phyloP scores from a whole-genome alignment of 331 rosid species.

The Quercus phellos region DNA sequence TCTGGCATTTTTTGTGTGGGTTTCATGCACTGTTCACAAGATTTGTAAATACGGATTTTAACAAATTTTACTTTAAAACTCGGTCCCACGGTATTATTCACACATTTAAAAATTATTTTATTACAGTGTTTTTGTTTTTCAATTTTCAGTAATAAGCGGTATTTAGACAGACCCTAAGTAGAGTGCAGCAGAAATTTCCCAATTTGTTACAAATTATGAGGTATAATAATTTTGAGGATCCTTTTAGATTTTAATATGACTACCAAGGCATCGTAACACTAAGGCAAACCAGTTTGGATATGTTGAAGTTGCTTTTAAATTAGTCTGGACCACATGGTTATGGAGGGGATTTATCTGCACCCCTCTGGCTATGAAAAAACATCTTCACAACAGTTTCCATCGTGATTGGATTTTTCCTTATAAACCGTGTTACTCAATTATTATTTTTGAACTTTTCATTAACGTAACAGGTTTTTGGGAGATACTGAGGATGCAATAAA shows the following conservation, averaged over 20 bases:
- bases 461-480: slow-evolving; percentile 60
- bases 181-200: too few species aligned
- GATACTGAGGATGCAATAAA: slow-evolving; percentile 62
- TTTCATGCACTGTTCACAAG: too few species aligned
- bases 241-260: background rate
- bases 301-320: background rate
- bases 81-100: too few species aligned
- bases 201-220: background rate
- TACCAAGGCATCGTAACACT: background rate
- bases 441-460: background rate
- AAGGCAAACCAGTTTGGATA: background rate
- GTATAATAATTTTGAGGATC: too few species aligned
- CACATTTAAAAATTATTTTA: too few species aligned
- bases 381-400: background rate
- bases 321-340: background rate
- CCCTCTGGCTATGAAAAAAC: background rate
- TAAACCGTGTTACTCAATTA: background rate
- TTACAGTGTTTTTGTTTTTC: too few species aligned
- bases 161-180: too few species aligned
- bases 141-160: too few species aligned
- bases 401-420: background rate
- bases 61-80: too few species aligned
- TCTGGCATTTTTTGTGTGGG: too few species aligned
- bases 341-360: background rate
- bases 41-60: fast-evolving